Evolutionary conservation across 2,329 filamentous ascomycete species (phyloP).

Genomic region (Zymoseptoria ardabiliae): DNA sequence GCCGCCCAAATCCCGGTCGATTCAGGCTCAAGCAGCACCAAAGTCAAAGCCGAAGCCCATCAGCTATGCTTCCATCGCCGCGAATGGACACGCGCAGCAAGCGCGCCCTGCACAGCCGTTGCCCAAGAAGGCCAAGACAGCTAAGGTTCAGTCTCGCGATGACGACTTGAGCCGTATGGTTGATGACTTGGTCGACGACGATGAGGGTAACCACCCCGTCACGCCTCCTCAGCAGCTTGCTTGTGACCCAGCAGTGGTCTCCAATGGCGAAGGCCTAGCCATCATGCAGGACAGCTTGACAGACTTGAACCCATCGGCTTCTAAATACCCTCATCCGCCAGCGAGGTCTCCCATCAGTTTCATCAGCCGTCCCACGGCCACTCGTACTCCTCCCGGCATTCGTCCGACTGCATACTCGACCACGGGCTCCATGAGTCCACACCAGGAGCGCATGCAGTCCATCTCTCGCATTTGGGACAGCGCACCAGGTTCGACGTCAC

Average conservation of each 20-base stretch:
- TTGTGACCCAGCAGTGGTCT: slow-evolving; percentile 19
- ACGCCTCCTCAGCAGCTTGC: slow-evolving; percentile 38
- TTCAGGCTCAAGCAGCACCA: background rate
- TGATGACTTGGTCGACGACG: slow-evolving; percentile 46
- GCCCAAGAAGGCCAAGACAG: slow-evolving; percentile 8
- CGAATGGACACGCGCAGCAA: slow-evolving; percentile 15
- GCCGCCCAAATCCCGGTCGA: slow-evolving; percentile 4
- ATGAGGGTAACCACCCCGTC: slow-evolving; percentile 40
- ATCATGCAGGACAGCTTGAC: slow-evolving; percentile 26
- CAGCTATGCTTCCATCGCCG: slow-evolving; percentile 26
- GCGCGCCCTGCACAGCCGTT: slow-evolving; percentile 9
- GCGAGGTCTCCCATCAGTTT: background rate
- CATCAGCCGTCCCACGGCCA: slow-evolving; percentile 1
- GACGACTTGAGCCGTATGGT: slow-evolving; percentile 52
- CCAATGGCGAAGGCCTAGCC: slow-evolving; percentile 34
- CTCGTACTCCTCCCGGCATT: slow-evolving; percentile 7
- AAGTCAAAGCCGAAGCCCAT: slow-evolving; percentile 20
- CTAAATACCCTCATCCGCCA: slow-evolving; percentile 8
- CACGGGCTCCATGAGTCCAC: slow-evolving; percentile 2
- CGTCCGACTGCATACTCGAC: background rate
- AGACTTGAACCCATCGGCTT: slow-evolving; percentile 26
- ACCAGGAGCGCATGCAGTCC: slow-evolving; percentile 22
- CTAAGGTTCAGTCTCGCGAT: slow-evolving; percentile 27
- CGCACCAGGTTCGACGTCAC: slow-evolving; percentile 12
- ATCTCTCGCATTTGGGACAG: slow-evolving; percentile 27